phyloP scores from a whole-genome alignment of 306 rosid genomes.

The Urtica urens region DNA sequence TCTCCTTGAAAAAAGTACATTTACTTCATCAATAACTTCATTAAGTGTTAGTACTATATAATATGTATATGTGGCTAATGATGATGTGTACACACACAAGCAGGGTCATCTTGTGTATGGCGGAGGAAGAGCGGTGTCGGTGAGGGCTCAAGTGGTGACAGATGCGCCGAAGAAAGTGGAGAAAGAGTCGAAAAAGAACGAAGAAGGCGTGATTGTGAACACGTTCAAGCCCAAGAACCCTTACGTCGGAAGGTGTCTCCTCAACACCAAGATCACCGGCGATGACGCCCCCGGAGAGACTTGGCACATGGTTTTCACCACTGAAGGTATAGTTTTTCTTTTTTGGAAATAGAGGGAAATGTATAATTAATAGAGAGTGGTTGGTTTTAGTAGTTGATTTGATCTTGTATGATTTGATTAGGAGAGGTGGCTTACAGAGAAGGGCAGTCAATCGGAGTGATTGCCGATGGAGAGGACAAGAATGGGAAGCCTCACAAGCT shows the following conservation, averaged over 20 bases:
- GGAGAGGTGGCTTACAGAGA: conserved; percentile 97
- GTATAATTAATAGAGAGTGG: background rate
- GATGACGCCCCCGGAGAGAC: conserved; percentile 99
- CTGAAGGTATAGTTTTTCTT: conserved; percentile 68
- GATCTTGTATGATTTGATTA: conserved; percentile 8
- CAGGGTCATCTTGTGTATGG: conserved; percentile 10
- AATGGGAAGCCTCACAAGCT: conserved; percentile 92
- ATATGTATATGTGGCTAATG: background rate
- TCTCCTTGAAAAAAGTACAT: conserved; percentile 52
- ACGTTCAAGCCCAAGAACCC: conserved; percentile 79
- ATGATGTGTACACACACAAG: no score
- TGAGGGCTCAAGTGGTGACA: conserved; percentile 83
- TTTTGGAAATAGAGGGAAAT: no score
- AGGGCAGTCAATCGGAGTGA: conserved; percentile 91
- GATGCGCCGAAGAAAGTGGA: conserved; percentile 76
- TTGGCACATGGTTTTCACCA: conserved; percentile 98
- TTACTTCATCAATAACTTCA: background rate
- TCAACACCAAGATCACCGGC: conserved; percentile 93
- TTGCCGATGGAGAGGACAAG: conserved; percentile 75
- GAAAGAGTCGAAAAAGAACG: conserved; percentile 74
- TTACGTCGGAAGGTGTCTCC: conserved; percentile 60
- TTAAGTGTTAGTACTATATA: background rate
- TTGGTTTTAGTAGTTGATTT: background rate
- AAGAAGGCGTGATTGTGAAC: conserved; percentile 77
- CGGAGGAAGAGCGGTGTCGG: conserved; percentile 37